Evolutionary conservation across 306 rosid species (phyloP).

Genomic region (Rosa persica): DNA sequence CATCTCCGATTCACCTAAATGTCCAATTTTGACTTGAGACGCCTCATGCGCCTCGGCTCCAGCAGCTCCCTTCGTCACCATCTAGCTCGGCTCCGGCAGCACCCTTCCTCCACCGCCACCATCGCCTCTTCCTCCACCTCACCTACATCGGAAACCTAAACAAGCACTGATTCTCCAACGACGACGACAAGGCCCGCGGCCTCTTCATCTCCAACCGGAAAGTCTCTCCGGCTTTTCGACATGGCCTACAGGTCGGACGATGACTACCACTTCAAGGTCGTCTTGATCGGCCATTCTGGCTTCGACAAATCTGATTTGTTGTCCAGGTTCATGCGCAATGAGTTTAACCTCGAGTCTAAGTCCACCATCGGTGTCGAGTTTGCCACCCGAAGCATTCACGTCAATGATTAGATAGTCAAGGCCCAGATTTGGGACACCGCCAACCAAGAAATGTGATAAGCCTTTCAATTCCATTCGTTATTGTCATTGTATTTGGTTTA

Average conservation of each 20-base stretch:
- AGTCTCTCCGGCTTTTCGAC: neutral
- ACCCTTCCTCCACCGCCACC: too few relatives aligned
- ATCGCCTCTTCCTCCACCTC: too few relatives aligned
- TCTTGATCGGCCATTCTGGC: slow-evolving; percentile 55
- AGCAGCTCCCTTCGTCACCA: too few relatives aligned
- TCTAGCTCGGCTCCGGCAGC: too few relatives aligned
- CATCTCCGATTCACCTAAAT: too few relatives aligned
- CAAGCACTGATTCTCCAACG: too few relatives aligned
- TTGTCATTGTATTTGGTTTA: too few relatives aligned
- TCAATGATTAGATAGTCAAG: slow-evolving; percentile 49
- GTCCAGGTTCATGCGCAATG: slow-evolving; percentile 55
- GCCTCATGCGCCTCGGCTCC: too few relatives aligned
- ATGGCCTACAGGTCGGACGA: slow-evolving; percentile 47
- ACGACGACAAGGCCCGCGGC: too few relatives aligned
- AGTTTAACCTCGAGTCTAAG: slow-evolving; percentile 57
- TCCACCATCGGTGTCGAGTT: slow-evolving; percentile 62
- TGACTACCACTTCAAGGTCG: slow-evolving; percentile 57
- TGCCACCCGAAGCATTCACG: slow-evolving; percentile 50
- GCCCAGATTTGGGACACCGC: slow-evolving; percentile 74
- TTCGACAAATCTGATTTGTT: slow-evolving; percentile 55
- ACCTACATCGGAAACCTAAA: too few relatives aligned
- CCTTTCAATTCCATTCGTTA: neutral
- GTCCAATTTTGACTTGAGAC: too few relatives aligned
- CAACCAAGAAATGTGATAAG: slow-evolving; percentile 47
- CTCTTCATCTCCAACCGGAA: too few relatives aligned